Evolutionary conservation across 2,329 filamentous ascomycete genomes (phyloP).

Genomic region (Niveomyces coronatus): DNA sequence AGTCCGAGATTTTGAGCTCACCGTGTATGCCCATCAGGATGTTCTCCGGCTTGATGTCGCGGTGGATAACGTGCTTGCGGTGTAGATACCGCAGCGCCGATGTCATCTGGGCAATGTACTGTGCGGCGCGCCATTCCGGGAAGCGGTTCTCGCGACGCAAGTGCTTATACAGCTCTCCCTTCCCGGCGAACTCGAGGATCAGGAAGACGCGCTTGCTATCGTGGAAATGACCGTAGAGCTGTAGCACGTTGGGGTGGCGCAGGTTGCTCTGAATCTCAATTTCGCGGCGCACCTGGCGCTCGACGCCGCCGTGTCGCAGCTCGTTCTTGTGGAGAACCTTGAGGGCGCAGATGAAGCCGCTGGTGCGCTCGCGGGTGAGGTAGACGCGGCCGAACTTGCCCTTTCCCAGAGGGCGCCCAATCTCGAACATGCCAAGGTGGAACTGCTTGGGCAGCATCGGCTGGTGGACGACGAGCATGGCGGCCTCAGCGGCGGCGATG

Average conservation of each 20-base stretch:
- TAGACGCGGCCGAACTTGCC: constrained; percentile 85
- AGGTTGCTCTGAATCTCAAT: constrained; percentile 87
- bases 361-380: constrained; percentile 67
- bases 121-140: constrained; percentile 75
- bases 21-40: constrained; percentile 93
- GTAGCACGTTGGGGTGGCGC: constrained; percentile 74
- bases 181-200: constrained; percentile 77
- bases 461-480: constrained; percentile 43
- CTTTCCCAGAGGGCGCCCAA: constrained; percentile 75
- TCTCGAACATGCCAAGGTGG: constrained; percentile 91
- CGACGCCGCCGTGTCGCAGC: constrained; percentile 64
- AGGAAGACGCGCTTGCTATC: constrained; percentile 81
- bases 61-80: constrained; percentile 94
- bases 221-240: constrained; percentile 80
- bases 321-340: constrained; percentile 83
- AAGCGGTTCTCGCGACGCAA: constrained; percentile 69
- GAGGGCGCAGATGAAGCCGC: constrained; percentile 74
- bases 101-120: constrained; percentile 88
- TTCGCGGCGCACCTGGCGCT: constrained; percentile 79
- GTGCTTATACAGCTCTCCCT: constrained; percentile 83
- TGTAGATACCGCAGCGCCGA: constrained; percentile 81
- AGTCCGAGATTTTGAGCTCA: constrained; percentile 97
- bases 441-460: constrained; percentile 53
- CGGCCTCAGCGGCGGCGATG: constrained; percentile 16
- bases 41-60: constrained; percentile 96